Percentiles rank a stretch among this genome's conserved stretches.
phyloP scores from a whole-genome alignment of 2,329 filamentous ascomycete species.

The Scytalidium lignicola region DNA sequence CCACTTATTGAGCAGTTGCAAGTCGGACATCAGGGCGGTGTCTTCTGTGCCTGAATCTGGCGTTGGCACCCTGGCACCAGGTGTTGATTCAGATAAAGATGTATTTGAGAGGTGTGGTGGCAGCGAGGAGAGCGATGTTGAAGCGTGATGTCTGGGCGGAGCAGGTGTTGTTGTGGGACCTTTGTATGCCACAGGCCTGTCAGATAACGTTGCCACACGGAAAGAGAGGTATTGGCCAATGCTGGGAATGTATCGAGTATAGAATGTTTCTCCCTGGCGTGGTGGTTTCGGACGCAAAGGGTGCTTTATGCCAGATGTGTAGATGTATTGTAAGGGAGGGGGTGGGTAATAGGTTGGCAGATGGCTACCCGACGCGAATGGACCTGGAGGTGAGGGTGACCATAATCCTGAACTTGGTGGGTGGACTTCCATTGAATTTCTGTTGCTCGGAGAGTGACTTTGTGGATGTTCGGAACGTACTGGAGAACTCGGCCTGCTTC shows the following conservation, averaged over 20 bases:
- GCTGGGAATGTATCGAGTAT: conserved; percentile 79
- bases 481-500: conserved; percentile 51
- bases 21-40: conserved; percentile 41
- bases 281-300: conserved; percentile 84
- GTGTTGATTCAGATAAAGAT: conserved; percentile 34
- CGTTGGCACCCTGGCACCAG: conserved; percentile 29
- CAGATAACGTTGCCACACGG: conserved; percentile 69
- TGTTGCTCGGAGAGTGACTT: conserved; percentile 25
- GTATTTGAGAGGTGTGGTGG: conserved; percentile 29
- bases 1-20: conserved; percentile 76
- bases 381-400: conserved; percentile 44
- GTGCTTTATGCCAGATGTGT: conserved; percentile 75
- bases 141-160: conserved; percentile 22
- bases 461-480: conserved; percentile 28
- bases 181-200: conserved; percentile 57
- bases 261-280: conserved; percentile 86
- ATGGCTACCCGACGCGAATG: conserved; percentile 78
- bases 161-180: conserved; percentile 42
- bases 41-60: conserved; percentile 38
- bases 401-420: conserved; percentile 28
- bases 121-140: conserved; percentile 22
- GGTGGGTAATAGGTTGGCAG: conserved; percentile 90
- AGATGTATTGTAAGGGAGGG: conserved; percentile 72
- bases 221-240: conserved; percentile 83
- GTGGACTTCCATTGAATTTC: conserved; percentile 26